Evolutionary conservation across 441 rosid genomes (phyloP).

Genomic region (Erysimum pusillum): DNA sequence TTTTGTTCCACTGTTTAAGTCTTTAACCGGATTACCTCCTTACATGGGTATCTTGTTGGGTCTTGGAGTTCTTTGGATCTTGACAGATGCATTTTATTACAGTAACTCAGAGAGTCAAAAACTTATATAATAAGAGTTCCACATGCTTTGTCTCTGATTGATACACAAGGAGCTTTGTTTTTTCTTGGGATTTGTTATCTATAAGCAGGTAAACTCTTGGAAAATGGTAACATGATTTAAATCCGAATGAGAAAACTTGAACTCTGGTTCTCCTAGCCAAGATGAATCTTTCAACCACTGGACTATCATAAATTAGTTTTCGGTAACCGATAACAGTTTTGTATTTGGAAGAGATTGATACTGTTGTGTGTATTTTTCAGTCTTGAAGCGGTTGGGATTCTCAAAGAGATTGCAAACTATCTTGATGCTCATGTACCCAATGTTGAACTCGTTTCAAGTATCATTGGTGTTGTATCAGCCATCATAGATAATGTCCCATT

Average conservation of each 20-base stretch:
- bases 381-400: conserved; percentile 94
- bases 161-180: conserved; percentile 87
- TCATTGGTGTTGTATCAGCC: conserved; percentile 82
- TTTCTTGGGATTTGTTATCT: conserved; percentile 90
- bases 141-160: conserved; percentile 88
- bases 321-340: neutral
- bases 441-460: conserved; percentile 76
- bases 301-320: no score
- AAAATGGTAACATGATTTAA: no score
- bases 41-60: conserved; percentile 93
- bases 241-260: no score
- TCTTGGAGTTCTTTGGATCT: conserved; percentile 95
- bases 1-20: conserved; percentile 89
- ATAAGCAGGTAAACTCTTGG: conserved; percentile 69
- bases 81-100: conserved; percentile 90
- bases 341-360: neutral
- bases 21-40: conserved; percentile 94
- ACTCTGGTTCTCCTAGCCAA: neutral
- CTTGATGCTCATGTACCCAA: conserved; percentile 79
- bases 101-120: conserved; percentile 85
- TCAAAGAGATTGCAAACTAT: conserved; percentile 83
- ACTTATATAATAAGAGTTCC: conserved; percentile 90
- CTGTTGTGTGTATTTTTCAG: conserved; percentile 42
- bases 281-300: neutral
- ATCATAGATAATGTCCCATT: conserved; percentile 89